Evolutionary conservation across 306 rosid species (phyloP).

Genomic region (Malus sylvestris): DNA sequence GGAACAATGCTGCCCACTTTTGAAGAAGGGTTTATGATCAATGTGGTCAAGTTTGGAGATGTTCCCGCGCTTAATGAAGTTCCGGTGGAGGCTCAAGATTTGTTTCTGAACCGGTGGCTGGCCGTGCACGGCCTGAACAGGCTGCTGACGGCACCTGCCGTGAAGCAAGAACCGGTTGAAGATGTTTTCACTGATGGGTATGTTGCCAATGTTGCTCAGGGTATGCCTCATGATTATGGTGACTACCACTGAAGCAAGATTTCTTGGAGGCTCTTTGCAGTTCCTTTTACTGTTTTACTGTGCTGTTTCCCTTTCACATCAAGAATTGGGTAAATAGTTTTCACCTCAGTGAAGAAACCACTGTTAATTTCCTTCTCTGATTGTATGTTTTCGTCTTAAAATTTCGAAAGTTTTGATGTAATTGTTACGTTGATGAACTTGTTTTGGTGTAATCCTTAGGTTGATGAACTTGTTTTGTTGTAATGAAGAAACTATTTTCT

Average conservation of each 20-base stretch:
- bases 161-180: not conserved
- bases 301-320: too few species aligned
- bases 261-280: not conserved
- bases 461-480: not conserved
- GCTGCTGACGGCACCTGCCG: slow-evolving; percentile 9
- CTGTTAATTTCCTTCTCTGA: not conserved
- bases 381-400: not conserved
- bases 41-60: slow-evolving; percentile 16
- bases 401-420: too few species aligned
- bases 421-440: not conserved
- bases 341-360: not conserved
- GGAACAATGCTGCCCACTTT: slow-evolving; percentile 24
- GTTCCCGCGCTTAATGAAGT: slow-evolving; percentile 25
- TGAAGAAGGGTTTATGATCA: slow-evolving; percentile 23
- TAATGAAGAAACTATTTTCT: not conserved
- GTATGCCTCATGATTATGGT: not conserved
- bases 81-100: slow-evolving; percentile 10
- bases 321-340: not conserved
- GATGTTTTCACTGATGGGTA: not conserved
- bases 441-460: not conserved
- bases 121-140: slow-evolving; percentile 32
- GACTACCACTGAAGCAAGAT: slow-evolving; percentile 7
- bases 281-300: not conserved
- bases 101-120: slow-evolving; percentile 18
- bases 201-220: not conserved